Base-by-base conservation (phyloP, 257 asterid species). In the Jacaranda mimosifolia region DNA sequence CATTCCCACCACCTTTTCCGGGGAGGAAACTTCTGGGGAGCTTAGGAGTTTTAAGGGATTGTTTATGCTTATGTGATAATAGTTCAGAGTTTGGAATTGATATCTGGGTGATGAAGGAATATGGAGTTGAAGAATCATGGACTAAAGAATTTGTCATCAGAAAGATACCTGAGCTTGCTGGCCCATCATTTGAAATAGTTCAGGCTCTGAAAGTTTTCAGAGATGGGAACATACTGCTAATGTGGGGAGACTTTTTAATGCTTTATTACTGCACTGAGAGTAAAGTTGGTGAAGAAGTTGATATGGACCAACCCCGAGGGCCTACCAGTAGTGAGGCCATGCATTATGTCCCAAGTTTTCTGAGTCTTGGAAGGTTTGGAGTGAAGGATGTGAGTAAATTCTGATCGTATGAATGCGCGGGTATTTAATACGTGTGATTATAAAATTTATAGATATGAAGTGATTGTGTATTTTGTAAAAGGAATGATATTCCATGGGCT, bases 31-130 rank as follows among this genome's bases (percentile, higher is more conserved):
- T 80, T 17, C 75, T 68, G 6, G 85, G 85, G 6, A 84, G 87
- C 68, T 69, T 90, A 9, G 89, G 86, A 0, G 85, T 55, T 10
- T 60, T 82, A 14, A 51, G 70, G 57, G 85, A 67, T 21, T 67
- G 78, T 19, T 55, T 90, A 3, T 76, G 89, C 18, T 21, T 90
- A 5, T 85, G 91, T 60, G 89, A 88, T 15, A 80, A 87, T 13
- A 69, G 77, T 9, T 60, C 82, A 3, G 72, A 75, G 1, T 39
- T 4, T n/a, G 69, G 81, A 12, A 73, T 88, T 12, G 83, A 79
- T 7, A 82, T 85, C 2, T 88, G 96, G 96, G 81, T 81, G 35
- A 90, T 88, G 93, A 87, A 79, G 63, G 89, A 90, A 21, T 86
- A 88, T 1, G 83, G 83, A 52, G 83, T 80, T 3, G 49, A 72